Evolutionary conservation across 1,284 basidiomycete species (phyloP).

Genomic region (Vanrija sp.): DNA sequence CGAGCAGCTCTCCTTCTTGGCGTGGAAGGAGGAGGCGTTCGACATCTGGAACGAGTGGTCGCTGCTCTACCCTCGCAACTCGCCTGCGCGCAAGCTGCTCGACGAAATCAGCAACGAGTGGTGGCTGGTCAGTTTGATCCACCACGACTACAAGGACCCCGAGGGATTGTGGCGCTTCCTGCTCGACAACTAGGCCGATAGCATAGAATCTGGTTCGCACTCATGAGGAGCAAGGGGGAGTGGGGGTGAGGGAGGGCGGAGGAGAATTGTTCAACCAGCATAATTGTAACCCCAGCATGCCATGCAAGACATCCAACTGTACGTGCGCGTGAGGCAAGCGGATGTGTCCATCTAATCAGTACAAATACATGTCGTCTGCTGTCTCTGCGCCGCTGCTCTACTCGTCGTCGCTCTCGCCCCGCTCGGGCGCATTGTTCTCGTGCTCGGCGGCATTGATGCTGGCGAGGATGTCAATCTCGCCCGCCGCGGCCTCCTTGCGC

Average conservation of each 20-base stretch:
- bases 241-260: too few species aligned
- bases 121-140: constrained; percentile 91
- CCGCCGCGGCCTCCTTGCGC: constrained; percentile 34
- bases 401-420: constrained; percentile 27
- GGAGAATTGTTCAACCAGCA: too few species aligned
- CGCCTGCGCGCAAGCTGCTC: constrained; percentile 67
- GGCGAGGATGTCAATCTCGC: constrained; percentile 43
- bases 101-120: constrained; percentile 66
- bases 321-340: too few species aligned
- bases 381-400: constrained; percentile 2
- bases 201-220: too few species aligned
- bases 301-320: too few species aligned
- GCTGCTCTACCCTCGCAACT: constrained; percentile 72
- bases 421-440: constrained; percentile 28
- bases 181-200: constrained; percentile 40
- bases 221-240: too few species aligned
- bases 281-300: too few species aligned
- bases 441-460: constrained; percentile 44
- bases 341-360: too few species aligned
- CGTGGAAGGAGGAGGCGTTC: constrained; percentile 99
- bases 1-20: constrained; percentile 93
- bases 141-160: constrained; percentile 84
- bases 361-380: constrained; percentile 2
- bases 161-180: constrained; percentile 84
- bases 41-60: constrained; percentile 96